Percentiles rank a stretch among this genome's conserved stretches.
These are phyloP conservation scores for Phytophthora lateralis DNA, from an alignment of 352 stramenopile genomes.

Conservation along the genomic window DNA sequence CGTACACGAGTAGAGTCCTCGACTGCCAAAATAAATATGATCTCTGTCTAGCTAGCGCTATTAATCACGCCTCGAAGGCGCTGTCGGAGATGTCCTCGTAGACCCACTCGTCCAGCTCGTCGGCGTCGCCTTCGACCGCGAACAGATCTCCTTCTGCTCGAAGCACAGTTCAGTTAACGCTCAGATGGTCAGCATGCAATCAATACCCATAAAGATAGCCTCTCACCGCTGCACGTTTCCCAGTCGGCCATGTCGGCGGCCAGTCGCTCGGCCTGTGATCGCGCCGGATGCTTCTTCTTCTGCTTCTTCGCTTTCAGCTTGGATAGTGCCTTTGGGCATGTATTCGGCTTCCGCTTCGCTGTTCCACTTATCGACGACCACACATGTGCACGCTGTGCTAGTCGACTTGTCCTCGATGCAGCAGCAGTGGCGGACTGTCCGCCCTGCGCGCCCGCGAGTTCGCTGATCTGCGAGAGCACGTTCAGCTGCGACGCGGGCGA, in stretches of 20 bases:
- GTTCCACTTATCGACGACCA: conserved; percentile 27
- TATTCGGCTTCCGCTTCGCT: conserved; percentile 5
- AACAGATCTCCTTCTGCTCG: conserved; percentile 43
- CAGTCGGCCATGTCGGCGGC: conserved; percentile 62
- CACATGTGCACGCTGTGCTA: conserved; percentile 20
- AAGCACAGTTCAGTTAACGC: background rate
- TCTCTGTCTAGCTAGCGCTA: background rate
- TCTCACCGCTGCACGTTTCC: conserved; percentile 67
- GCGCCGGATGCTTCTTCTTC: conserved; percentile 12
- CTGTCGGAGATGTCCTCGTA: conserved; percentile 73
- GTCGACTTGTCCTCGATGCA: conserved; percentile 2
- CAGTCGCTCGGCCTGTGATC: conserved; percentile 34
- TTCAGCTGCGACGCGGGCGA: conserved; percentile 75
- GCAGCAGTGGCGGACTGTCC: conserved; percentile 1
- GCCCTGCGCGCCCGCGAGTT: conserved; percentile 51
- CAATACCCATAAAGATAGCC: background rate
- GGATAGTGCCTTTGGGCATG: background rate
- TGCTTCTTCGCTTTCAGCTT: conserved; percentile 22
- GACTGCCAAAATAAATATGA: background rate
- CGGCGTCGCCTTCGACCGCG: conserved; percentile 17
- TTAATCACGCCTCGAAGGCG: conserved; percentile 55
- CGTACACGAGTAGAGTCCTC: background rate
- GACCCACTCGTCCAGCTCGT: conserved; percentile 41
- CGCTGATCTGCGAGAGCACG: conserved; percentile 79
- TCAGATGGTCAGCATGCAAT: background rate